Conservation (phyloP, 148 eudicot species). For the Dysphania ambrosioides region DNA sequence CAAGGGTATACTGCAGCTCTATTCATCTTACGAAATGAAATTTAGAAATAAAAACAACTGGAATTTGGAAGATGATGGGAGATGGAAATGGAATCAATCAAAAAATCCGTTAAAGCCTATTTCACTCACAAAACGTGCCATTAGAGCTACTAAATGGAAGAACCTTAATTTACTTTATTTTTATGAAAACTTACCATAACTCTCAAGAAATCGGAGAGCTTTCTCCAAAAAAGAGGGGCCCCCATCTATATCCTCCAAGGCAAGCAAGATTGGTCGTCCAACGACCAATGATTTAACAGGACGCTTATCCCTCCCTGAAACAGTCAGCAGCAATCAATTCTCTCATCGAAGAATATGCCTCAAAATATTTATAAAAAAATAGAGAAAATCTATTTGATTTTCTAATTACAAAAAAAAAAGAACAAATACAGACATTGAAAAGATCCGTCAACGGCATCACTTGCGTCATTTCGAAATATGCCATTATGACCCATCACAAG, state of each 20-base stretch:
- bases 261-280: slow-evolving; percentile 95
- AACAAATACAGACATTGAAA: slow-evolving; percentile 67
- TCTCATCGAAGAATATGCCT: too few relatives aligned
- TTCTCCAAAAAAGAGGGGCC: slow-evolving; percentile 99
- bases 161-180: background rate
- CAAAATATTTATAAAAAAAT: slow-evolving; percentile 2
- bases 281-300: slow-evolving; percentile 96
- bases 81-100: background rate
- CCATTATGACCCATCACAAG: slow-evolving; percentile 98
- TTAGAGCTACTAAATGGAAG: background rate
- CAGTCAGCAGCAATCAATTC: slow-evolving; percentile 6
- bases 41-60: background rate
- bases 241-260: slow-evolving; percentile 97
- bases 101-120: background rate
- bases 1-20: background rate
- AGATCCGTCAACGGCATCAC: slow-evolving; percentile 74
- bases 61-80: background rate
- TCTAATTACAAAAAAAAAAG: slow-evolving; percentile 17
- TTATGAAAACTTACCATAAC: slow-evolving; percentile 48
- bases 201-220: slow-evolving; percentile 94
- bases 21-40: background rate
- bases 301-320: slow-evolving; percentile 85
- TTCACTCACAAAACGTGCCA: background rate
- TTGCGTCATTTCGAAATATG: slow-evolving; percentile 79
- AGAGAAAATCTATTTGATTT: too few relatives aligned